phyloP scores from a whole-genome alignment of 139 green algal species.

The Tetradesmus lagerheimii region DNA sequence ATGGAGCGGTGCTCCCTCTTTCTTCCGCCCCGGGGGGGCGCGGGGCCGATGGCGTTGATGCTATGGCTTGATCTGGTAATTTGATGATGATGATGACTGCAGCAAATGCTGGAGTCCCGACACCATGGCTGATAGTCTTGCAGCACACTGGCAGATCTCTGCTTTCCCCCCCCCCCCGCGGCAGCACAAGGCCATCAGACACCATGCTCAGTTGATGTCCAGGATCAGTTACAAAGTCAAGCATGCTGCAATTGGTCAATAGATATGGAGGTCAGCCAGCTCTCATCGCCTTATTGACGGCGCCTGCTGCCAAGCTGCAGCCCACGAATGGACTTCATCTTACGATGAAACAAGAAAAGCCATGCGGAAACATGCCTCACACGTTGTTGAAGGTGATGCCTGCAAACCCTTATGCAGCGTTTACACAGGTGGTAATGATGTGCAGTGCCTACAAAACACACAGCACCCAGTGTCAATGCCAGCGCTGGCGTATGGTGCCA shows the following conservation, averaged over 20 bases:
- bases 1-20: too few relatives aligned
- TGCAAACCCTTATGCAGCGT: neutral
- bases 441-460: neutral
- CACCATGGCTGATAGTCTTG: too few relatives aligned
- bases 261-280: neutral
- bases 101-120: too few relatives aligned
- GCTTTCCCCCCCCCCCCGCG: too few relatives aligned
- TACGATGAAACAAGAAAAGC: neutral
- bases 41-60: too few relatives aligned
- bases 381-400: neutral
- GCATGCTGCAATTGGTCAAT: neutral
- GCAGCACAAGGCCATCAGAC: too few relatives aligned
- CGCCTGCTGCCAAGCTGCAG: neutral
- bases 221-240: neutral
- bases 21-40: too few relatives aligned
- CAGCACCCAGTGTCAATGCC: neutral
- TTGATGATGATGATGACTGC: too few relatives aligned
- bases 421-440: neutral
- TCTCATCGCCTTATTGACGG: neutral
- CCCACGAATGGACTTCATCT: neutral
- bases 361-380: neutral
- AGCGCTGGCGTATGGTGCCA: neutral
- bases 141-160: too few relatives aligned
- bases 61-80: too few relatives aligned
- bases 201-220: neutral